These are phyloP conservation scores for Vaccinium corymbosum DNA, from an alignment of 148 eudicot genomes.

Conservation along the genomic window DNA sequence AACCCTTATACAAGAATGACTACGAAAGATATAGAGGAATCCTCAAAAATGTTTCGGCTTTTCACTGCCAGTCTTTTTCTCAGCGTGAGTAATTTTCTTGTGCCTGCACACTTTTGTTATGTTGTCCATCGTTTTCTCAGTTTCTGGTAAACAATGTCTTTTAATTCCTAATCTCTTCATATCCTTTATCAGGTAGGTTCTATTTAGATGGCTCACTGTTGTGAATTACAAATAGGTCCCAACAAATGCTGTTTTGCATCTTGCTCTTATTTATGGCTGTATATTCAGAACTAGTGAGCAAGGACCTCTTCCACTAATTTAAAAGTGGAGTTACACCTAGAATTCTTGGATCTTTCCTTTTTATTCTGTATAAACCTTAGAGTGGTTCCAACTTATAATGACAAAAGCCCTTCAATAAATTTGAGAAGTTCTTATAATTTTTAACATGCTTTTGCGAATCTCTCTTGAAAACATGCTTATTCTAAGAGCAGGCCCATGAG, in stretches of 20 bases:
- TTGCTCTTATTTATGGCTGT: background rate
- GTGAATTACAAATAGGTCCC: background rate
- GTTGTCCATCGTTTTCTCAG: background rate
- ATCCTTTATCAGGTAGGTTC: constrained; percentile 10
- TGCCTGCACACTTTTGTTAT: background rate
- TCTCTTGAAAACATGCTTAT: background rate
- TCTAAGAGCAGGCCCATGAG: background rate
- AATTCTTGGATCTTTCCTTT: background rate
- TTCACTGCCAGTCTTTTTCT: constrained; percentile 74
- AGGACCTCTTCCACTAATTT: background rate
- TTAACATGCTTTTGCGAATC: background rate
- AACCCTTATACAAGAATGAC: constrained; percentile 84
- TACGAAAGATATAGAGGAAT: constrained; percentile 77
- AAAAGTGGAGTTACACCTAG: background rate
- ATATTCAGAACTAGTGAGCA: background rate
- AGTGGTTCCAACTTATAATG: background rate
- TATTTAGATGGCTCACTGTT: background rate
- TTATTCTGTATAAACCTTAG: background rate
- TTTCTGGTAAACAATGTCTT: constrained; percentile 10
- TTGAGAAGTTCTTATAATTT: background rate
- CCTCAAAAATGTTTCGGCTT: constrained; percentile 77
- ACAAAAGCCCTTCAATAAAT: background rate
- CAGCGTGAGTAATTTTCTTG: constrained; percentile 56
- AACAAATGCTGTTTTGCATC: background rate
- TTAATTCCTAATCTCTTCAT: background rate